These are phyloP conservation scores for Bruguiera hainesii DNA, from an alignment of 441 rosid genomes.

Conservation along the genomic window DNA sequence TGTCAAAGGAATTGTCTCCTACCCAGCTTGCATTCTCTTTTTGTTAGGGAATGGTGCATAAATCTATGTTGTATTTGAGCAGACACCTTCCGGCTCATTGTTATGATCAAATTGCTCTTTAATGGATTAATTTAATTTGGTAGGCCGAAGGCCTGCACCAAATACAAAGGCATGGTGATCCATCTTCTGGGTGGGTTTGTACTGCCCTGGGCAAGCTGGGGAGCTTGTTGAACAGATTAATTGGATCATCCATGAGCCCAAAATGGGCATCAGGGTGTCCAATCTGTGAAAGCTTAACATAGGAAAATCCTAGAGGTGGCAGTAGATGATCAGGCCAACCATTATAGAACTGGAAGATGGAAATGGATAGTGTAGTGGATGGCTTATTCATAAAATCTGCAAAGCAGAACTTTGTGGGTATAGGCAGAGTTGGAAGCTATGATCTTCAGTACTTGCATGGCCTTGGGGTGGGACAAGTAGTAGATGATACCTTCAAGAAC, in stretches of 20 bases:
- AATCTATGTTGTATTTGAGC: constrained; percentile 13
- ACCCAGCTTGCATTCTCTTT: not conserved
- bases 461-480: constrained; percentile 71
- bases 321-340: constrained; percentile 95
- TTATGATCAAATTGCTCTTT: constrained; percentile 21
- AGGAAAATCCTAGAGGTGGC: constrained; percentile 79
- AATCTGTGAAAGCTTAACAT: constrained; percentile 78
- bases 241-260: constrained; percentile 66
- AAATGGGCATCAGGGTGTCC: constrained; percentile 93
- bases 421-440: constrained; percentile 61
- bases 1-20: too few species aligned
- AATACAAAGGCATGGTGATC: constrained; percentile 86
- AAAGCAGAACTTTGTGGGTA: constrained; percentile 67
- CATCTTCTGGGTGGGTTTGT: constrained; percentile 77
- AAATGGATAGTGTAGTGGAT: constrained; percentile 61
- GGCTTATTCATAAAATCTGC: constrained; percentile 95
- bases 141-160: constrained; percentile 83
- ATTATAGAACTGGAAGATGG: constrained; percentile 75
- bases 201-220: constrained; percentile 70
- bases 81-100: constrained; percentile 11
- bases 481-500: constrained; percentile 88
- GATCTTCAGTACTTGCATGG: constrained; percentile 78
- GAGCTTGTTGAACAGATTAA: constrained; percentile 78
- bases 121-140: constrained; percentile 42
- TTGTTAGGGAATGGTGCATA: constrained; percentile 16